Base-by-base conservation (phyloP, 768 basidiomycete genomes). In the Trametes cingulata region DNA sequence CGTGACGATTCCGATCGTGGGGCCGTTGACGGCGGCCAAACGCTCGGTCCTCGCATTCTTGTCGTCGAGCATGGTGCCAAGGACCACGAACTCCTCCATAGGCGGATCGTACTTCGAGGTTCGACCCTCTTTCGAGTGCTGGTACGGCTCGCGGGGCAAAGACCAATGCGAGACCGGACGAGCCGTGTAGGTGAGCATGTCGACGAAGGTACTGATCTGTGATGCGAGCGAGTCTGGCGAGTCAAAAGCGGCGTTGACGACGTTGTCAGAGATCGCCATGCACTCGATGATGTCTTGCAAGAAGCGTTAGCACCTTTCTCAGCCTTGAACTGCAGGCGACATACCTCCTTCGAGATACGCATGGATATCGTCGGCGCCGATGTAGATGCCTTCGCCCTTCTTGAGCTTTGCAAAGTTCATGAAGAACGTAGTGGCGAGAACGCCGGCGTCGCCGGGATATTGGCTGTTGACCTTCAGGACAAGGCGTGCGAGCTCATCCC, bases 191-290 rank as follows among this genome's bases (percentile, higher is more conserved):
- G 69, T 68, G 48, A 72, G 67, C 63, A 65, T 66, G 52, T 55
- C 35, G 50, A 65, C 42, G 61, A 72, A 72, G 25, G 63, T 66
- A 10, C 46, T 41, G 25, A 67, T 36, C 29, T 71, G 62, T 20
- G 48, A 35, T 39, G 52, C 50, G 33, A 63, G 58, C 51, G 61
- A 48, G 6, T 39, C 58, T 3, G 68, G 67, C 13, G 65, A 45
- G 40, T 62, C 61, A 51, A 84, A 77, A 17, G 82, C 84, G 19
- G 81, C 80, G 54, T 83, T 80, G 48, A 85, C 78, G 63, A 84
- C 83, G 69, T 85, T 84, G 74, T 85, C 83, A 0, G 79, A 80
- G 3, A 77, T 76, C 0, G 81, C 81, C 82, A 84, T 85, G 70
- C 81, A 84, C 65, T 84, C 83, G 73, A 85, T 81, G 71, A 85